Base-by-base conservation (phyloP, 176 grass and related monocot species). In the Rhynchospora breviuscula region DNA sequence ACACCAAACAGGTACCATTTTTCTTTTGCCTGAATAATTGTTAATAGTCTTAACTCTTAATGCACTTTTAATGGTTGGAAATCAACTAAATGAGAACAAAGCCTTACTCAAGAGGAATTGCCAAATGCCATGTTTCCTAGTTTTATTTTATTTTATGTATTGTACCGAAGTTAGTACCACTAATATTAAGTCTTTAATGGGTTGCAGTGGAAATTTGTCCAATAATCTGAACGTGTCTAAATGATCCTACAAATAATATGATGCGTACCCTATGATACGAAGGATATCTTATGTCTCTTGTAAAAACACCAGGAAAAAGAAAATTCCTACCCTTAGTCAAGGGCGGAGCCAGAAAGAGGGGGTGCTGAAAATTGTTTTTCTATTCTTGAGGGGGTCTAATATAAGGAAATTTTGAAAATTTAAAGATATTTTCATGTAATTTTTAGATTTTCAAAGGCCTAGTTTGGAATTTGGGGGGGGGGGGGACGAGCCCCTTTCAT, bases 1-100 rank as follows among this genome's bases (percentile, higher is more conserved):
- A 99, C 89, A 92, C 96, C 60, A 99, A 99, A 86, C 96, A 99
- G 93, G 96, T 99, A 80, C 53, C n/a, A 12, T 65, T 51, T 64
- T 63, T 2, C 47, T 56, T 65, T 54, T 61, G 23, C 23, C 29
- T 69, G 6, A 21, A 23, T 68, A 56, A 18, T 78, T 43, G 17
- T 51, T 85, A n/a, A n/a, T n/a, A n/a, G n/a, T 51, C 67, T 52
- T 22, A 84, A 18, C 9, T 66, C 12, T 57, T 45, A 78, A 56
- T n/a, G 48, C 25, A 53, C 14, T 10, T 47, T 23, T 82, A 33
- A 15, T 22, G 15, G 65, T 63, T 0, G 4, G 43, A 51, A 66
- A 53, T 40, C 3, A 67, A 65, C 13, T 29, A 77, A 81, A 53
- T 29, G 43, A 82, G 12, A 67, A 1, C 17, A 53, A 76, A 48